phyloP scores from a whole-genome alignment of 139 green algal species.

The Chlamydomonas incerta region DNA sequence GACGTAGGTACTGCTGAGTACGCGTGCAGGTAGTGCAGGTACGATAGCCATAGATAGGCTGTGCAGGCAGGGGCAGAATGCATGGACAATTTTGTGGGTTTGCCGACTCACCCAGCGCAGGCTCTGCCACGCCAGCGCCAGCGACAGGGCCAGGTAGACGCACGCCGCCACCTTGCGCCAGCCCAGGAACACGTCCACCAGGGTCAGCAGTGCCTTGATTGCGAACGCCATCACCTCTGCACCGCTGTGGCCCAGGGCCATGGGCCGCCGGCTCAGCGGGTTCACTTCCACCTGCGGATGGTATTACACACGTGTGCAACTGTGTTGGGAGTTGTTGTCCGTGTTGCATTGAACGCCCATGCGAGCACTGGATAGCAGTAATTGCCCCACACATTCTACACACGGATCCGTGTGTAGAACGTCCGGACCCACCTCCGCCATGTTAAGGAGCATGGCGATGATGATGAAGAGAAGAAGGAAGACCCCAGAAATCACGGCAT shows the following conservation, averaged over 20 bases:
- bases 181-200: slow-evolving; percentile 29
- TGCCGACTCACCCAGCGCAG: not conserved
- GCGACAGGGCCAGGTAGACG: slow-evolving; percentile 12
- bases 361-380: too few species aligned
- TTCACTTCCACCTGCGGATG: slow-evolving; percentile 36
- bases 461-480: slow-evolving; percentile 3
- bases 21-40: too few species aligned
- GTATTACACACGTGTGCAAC: too few species aligned
- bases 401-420: too few species aligned
- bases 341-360: too few species aligned
- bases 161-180: not conserved
- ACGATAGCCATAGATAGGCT: too few species aligned
- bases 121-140: slow-evolving; percentile 6
- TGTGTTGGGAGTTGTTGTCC: too few species aligned
- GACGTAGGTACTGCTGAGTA: too few species aligned
- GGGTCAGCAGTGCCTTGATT: not conserved
- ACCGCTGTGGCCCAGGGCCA: slow-evolving; percentile 26
- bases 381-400: too few species aligned
- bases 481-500: not conserved
- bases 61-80: too few species aligned
- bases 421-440: slow-evolving; percentile 37
- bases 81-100: not conserved
- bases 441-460: slow-evolving; percentile 34
- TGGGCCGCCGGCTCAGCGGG: not conserved
- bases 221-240: not conserved